A percentile compares a stretch with the other conserved stretches of the same genome.
phyloP scores from a whole-genome alignment of 768 basidiomycete species.

The Chlorophyllum brunneum region DNA sequence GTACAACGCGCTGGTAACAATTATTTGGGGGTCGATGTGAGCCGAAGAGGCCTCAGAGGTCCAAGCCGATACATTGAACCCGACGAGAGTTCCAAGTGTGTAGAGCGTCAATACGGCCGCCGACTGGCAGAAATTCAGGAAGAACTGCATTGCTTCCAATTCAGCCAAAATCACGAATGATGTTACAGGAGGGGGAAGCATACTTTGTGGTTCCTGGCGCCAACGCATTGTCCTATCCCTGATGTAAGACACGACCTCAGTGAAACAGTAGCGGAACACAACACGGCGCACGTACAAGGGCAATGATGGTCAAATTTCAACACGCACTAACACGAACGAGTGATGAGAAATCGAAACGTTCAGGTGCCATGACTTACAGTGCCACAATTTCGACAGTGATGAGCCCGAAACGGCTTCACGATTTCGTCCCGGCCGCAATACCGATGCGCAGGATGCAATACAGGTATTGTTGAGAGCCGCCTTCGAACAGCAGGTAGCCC shows the following conservation, averaged over 20 bases:
- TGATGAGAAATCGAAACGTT: neutral
- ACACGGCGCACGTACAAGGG: slow-evolving; percentile 54
- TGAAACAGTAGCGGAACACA: neutral
- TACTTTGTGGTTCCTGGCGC: slow-evolving; percentile 88
- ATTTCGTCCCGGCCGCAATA: slow-evolving; percentile 64
- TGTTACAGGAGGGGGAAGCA: neutral
- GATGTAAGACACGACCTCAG: slow-evolving; percentile 13
- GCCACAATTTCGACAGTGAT: slow-evolving; percentile 83
- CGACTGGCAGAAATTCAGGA: slow-evolving; percentile 77
- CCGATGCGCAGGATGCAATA: slow-evolving; percentile 58
- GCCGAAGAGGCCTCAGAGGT: slow-evolving; percentile 1
- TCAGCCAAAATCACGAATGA: slow-evolving; percentile 2
- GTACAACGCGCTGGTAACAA: slow-evolving; percentile 73
- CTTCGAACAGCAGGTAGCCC: slow-evolving; percentile 24
- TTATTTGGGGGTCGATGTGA: slow-evolving; percentile 59
- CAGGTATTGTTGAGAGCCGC: slow-evolving; percentile 32
- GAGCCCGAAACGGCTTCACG: slow-evolving; percentile 69
- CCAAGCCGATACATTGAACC: slow-evolving; percentile 17
- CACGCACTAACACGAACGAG: slow-evolving; percentile 54
- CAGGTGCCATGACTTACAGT: slow-evolving; percentile 47
- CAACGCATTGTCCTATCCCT: slow-evolving; percentile 96
- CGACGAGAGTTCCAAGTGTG: slow-evolving; percentile 51
- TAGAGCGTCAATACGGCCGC: slow-evolving; percentile 56
- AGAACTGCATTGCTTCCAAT: slow-evolving; percentile 51
- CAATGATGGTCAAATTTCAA: slow-evolving; percentile 88